Base-by-base conservation (phyloP, 1,284 basidiomycete species). In the Irpex sp. region DNA sequence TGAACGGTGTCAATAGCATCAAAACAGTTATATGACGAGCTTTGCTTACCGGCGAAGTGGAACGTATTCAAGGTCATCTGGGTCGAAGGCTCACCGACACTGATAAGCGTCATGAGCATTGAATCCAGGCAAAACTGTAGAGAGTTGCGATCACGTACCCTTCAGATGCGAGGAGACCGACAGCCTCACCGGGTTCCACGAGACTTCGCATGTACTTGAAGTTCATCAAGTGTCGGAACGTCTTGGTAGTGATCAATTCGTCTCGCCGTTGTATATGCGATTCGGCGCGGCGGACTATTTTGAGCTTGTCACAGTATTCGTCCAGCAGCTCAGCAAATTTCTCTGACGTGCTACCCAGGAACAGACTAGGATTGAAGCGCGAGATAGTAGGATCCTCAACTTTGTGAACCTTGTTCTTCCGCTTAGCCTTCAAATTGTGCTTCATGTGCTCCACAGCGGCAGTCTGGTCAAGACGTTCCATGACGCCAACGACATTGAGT, bases 21-120 rank as follows among this genome's bases (percentile, higher is more conserved):
- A 28, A 10, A 16, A 52, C 59, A 33, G n/a, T 56, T 59, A 54
- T 54, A 42, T 37, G 47, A 8, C 47, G 37, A 67, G 23, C 36
- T 57, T 54, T 57, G 73, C 83, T 69, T 73, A 86, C 92, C 94
- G 66, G 95, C 95, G 74, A 99, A 98, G 80, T 99, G 97, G 87
- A 99, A 99, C 8, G 97, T 99, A 75, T 99, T 99, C 67, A 99
- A 79, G 35, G 97, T 99, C 97, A 99, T 99, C 74, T 99, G 97
- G 1, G 97, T 99, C 23, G 97, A 99, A 4, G 97, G 97, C 75
- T 99, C 97, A 63, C 97, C 97, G 55, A 99, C 87, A 79, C 95
- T 95, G 65, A 14, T 61, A 57, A 33, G 60, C 19, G 47, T 49
- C 47, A 56, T 61, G 64, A 58, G 7, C 37, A 55, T 65, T 4